Conservation (phyloP, 2,329 filamentous ascomycete genomes). For the Sarocladium strictum region DNA sequence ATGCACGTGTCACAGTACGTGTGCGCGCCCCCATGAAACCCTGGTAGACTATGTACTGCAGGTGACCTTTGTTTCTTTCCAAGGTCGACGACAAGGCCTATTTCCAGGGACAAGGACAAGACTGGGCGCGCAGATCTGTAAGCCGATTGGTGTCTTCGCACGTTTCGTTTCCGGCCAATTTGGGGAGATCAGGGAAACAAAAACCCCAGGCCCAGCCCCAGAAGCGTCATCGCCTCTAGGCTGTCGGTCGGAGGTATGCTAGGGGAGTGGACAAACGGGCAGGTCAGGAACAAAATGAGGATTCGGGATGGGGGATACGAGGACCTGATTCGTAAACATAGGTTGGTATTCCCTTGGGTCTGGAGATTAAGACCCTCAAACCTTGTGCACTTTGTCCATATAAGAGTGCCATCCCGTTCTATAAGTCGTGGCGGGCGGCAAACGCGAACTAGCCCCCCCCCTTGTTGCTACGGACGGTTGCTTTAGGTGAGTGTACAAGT, state of each 20-base stretch:
- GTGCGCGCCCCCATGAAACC: too few relatives aligned
- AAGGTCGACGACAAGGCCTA: too few relatives aligned
- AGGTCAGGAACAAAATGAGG: neutral
- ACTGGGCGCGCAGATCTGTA: neutral
- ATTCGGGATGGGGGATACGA: neutral
- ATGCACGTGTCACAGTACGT: constrained; percentile 17
- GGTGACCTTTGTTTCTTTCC: too few relatives aligned
- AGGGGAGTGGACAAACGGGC: neutral
- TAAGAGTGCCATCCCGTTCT: neutral
- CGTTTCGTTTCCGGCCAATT: constrained; percentile 1
- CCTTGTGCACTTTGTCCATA: neutral
- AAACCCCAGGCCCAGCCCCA: neutral
- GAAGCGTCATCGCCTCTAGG: too few relatives aligned
- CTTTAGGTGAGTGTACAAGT: neutral
- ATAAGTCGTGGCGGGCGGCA: constrained; percentile 9
- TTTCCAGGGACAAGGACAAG: constrained; percentile 50
- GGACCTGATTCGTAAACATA: neutral
- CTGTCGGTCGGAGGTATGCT: too few relatives aligned
- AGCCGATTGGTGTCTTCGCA: constrained; percentile 3
- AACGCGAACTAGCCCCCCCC: neutral
- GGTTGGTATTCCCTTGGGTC: neutral
- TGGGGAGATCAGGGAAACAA: neutral
- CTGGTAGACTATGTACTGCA: too few relatives aligned
- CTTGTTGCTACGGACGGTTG: too few relatives aligned
- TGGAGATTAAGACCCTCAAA: constrained; percentile 5